A percentile compares a stretch with the other conserved stretches of the same genome.
Evolutionary conservation across 2,329 filamentous ascomycete species (phyloP).

Genomic region (Berkeleyomyces basicola): DNA sequence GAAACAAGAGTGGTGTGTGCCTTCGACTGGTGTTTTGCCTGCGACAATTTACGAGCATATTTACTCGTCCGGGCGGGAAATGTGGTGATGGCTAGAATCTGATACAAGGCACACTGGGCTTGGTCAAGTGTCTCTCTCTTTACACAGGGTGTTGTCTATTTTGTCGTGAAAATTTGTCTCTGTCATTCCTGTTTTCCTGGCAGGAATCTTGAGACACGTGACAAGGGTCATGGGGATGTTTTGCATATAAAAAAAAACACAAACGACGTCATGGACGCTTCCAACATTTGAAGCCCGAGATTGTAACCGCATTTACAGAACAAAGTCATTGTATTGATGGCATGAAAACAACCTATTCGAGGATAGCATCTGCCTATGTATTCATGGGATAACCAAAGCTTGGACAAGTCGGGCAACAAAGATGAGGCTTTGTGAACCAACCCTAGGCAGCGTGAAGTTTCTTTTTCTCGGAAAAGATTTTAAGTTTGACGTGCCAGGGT

Average conservation of each 20-base stretch:
- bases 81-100: background rate
- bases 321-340: background rate
- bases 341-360: background rate
- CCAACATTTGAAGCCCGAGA: background rate
- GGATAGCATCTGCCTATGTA: background rate
- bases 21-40: background rate
- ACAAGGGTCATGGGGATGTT: background rate
- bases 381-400: background rate
- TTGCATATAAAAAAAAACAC: background rate
- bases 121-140: too few species aligned
- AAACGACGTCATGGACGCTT: background rate
- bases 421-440: too few species aligned
- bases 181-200: too few species aligned
- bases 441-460: too few species aligned
- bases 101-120: background rate
- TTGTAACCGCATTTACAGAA: background rate
- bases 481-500: too few species aligned
- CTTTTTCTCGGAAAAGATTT: too few species aligned
- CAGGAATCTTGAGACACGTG: background rate
- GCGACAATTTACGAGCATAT: background rate
- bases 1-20: background rate
- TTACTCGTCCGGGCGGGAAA: background rate
- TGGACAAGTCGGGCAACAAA: too few species aligned
- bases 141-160: too few species aligned
- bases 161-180: too few species aligned